Evolutionary conservation across 2,329 filamentous ascomycete species (phyloP).

Genomic region (Ophiosphaerella herpotricha): DNA sequence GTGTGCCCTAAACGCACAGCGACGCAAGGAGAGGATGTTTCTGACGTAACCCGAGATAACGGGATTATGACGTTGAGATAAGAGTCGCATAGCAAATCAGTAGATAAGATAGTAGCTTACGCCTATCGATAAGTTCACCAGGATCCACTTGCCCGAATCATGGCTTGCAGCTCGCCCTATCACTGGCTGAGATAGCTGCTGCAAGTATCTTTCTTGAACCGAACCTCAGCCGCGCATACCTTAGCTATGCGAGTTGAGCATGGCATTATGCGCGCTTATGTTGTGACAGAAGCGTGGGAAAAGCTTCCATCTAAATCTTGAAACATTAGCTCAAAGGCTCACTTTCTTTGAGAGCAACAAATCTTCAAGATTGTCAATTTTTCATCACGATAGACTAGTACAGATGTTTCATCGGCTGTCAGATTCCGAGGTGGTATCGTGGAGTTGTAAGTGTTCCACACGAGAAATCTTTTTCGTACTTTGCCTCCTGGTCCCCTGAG

Average conservation of each 20-base stretch:
- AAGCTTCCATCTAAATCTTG: neutral
- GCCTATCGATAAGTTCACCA: constrained; percentile 12
- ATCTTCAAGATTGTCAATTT: too few relatives aligned
- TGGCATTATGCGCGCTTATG: too few relatives aligned
- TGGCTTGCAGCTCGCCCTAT: constrained; percentile 8
- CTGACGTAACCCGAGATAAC: constrained; percentile 33
- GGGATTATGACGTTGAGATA: constrained; percentile 17
- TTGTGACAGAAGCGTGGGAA: neutral
- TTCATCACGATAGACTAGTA: too few relatives aligned
- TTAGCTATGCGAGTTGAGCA: too few relatives aligned
- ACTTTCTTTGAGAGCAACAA: too few relatives aligned
- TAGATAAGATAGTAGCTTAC: constrained; percentile 1
- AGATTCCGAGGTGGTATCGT: neutral
- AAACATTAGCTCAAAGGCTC: too few relatives aligned
- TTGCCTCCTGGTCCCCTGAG: too few relatives aligned
- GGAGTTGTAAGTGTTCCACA: neutral
- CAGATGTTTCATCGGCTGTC: too few relatives aligned
- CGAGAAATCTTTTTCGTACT: neutral
- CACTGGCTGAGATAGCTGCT: constrained; percentile 7
- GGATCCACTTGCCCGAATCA: constrained; percentile 12
- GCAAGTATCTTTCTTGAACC: too few relatives aligned
- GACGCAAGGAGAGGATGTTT: constrained; percentile 3
- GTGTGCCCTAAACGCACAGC: constrained; percentile 14
- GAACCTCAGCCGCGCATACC: too few relatives aligned
- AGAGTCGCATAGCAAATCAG: constrained; percentile 3